Evolutionary conservation across 148 eudicot species (phyloP).

Genomic region (Diospyros lotus): DNA sequence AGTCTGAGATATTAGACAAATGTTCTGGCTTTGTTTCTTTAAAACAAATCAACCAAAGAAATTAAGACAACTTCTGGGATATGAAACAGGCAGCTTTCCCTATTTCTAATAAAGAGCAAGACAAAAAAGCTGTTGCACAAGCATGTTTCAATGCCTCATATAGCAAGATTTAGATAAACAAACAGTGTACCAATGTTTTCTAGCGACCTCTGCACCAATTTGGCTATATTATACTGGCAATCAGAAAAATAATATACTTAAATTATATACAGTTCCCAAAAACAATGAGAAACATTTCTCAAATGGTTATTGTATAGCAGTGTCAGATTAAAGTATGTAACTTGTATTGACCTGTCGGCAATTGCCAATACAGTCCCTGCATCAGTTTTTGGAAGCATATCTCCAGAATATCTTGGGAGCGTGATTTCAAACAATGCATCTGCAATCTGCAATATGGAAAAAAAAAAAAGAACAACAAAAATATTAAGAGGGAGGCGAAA

Average conservation of each 20-base stretch:
- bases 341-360: conserved; percentile 64
- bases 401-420: conserved; percentile 95
- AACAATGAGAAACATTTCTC: background rate
- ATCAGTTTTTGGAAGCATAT: conserved; percentile 76
- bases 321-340: background rate
- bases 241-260: background rate
- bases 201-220: background rate
- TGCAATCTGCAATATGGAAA: conserved; percentile 48
- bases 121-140: background rate
- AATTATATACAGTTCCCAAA: background rate
- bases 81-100: background rate
- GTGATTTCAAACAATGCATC: conserved; percentile 92
- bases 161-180: background rate
- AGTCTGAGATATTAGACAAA: too few species aligned
- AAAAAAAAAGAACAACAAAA: too few species aligned
- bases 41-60: too few species aligned
- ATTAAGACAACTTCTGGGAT: too few species aligned
- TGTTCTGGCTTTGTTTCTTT: too few species aligned
- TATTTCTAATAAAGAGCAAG: too few species aligned
- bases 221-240: too few species aligned
- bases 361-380: conserved; percentile 75
- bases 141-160: background rate
- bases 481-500: too few species aligned
- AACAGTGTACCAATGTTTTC: background rate
- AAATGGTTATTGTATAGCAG: background rate